These are phyloP conservation scores for Rhodomyrtus psidioides DNA, from an alignment of 441 rosid species.

Conservation along the genomic window DNA sequence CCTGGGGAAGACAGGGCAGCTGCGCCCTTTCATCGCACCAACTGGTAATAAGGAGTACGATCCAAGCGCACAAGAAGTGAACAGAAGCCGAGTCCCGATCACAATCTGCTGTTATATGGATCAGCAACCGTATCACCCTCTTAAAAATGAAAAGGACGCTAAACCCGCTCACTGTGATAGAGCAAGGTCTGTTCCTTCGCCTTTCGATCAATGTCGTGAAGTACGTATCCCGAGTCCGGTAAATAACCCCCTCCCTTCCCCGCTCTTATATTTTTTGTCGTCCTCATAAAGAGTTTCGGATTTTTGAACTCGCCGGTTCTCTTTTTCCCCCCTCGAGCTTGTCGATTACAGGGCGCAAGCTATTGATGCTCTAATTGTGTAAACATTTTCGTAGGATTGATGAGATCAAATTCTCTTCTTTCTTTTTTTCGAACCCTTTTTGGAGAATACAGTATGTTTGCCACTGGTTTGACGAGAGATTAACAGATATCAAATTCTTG, in stretches of 20 bases:
- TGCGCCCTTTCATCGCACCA: background rate
- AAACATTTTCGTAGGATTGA: too few relatives aligned
- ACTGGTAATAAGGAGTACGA: background rate
- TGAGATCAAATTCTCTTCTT: too few relatives aligned
- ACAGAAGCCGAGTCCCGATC: background rate
- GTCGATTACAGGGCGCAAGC: too few relatives aligned
- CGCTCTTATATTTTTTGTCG: too few relatives aligned
- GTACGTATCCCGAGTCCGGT: slow-evolving; percentile 53
- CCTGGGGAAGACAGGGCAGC: background rate
- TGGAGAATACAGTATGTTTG: background rate
- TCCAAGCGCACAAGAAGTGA: background rate
- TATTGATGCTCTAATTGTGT: too few relatives aligned
- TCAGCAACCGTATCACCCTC: background rate
- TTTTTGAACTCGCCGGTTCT: too few relatives aligned
- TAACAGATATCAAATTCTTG: background rate
- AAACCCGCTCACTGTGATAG: slow-evolving; percentile 45
- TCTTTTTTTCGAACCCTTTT: too few relatives aligned
- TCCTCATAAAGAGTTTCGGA: too few relatives aligned
- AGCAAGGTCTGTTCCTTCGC: slow-evolving; percentile 76
- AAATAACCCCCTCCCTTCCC: slow-evolving; percentile 28
- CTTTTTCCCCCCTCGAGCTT: too few relatives aligned
- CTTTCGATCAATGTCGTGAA: slow-evolving; percentile 73
- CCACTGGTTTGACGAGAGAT: background rate
- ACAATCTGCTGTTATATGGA: background rate
- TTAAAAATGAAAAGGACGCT: background rate